Conservation (phyloP, 2,329 filamentous ascomycete genomes). For the Pseudocercospora fijiensis region DNA sequence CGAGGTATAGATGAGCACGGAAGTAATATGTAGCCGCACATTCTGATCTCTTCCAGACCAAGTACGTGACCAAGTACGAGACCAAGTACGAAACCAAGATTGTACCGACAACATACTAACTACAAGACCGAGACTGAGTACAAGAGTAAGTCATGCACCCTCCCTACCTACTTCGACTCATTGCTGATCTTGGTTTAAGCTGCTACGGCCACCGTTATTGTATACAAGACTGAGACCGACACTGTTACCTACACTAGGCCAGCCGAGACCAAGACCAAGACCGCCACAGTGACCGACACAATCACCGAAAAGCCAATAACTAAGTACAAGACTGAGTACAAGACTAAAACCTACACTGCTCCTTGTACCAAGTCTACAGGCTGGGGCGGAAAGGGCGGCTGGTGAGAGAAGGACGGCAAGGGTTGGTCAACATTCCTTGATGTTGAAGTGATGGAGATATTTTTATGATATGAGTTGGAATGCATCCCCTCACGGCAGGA, state of each 20-base stretch:
- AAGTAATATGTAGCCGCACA: background rate
- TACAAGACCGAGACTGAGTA: background rate
- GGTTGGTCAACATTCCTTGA: background rate
- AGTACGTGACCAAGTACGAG: background rate
- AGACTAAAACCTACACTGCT: background rate
- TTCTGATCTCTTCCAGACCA: background rate
- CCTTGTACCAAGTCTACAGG: background rate
- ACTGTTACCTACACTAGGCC: background rate
- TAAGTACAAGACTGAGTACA: background rate
- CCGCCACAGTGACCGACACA: background rate
- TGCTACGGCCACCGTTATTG: background rate
- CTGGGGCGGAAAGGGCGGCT: background rate
- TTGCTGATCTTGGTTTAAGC: background rate
- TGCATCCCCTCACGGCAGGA: too few species aligned
- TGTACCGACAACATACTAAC: background rate
- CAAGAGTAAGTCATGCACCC: background rate
- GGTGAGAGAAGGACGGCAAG: background rate
- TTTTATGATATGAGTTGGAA: background rate
- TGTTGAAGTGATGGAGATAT: background rate
- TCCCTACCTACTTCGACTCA: background rate
- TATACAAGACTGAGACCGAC: background rate
- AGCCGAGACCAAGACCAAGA: background rate
- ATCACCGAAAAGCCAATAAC: background rate
- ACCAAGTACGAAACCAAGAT: slow-evolving; percentile 6
- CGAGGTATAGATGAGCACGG: background rate